Conservation (phyloP, 805 yeast genomes). For the Candida peoriensis region DNA sequence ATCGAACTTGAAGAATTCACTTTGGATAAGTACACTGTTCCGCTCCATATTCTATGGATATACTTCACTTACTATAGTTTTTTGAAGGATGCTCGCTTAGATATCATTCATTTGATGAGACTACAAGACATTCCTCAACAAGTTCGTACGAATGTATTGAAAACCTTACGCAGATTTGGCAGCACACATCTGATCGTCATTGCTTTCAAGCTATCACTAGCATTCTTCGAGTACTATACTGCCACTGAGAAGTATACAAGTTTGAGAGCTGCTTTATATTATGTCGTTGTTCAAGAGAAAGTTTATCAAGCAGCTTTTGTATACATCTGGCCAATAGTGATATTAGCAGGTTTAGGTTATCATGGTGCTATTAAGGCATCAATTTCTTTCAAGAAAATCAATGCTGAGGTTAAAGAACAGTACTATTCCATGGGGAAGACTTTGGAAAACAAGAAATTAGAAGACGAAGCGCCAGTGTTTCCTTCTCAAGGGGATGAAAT, state of each 20-base stretch:
- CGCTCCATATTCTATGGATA: conserved; percentile 3
- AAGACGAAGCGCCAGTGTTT: conserved; percentile 2
- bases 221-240: conserved; percentile 15
- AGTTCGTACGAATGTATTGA: background rate
- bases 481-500: too few species aligned
- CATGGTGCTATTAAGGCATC: background rate
- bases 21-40: background rate
- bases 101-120: background rate
- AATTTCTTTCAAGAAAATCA: conserved; percentile 19
- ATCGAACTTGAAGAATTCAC: conserved; percentile 1
- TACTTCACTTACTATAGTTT: background rate
- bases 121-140: background rate
- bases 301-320: conserved; percentile 2
- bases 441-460: conserved; percentile 29
- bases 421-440: conserved; percentile 54
- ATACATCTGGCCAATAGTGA: conserved; percentile 21
- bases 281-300: conserved; percentile 7
- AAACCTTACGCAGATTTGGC: conserved; percentile 2
- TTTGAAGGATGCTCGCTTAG: background rate
- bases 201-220: conserved; percentile 13
- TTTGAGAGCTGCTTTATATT: conserved; percentile 12
- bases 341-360: conserved; percentile 5
- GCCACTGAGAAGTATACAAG: conserved; percentile 15
- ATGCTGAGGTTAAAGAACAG: conserved; percentile 50
- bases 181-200: conserved; percentile 7